Base-by-base conservation (phyloP, 139 green algal species). In the Pseudopediastrum boryanum region DNA sequence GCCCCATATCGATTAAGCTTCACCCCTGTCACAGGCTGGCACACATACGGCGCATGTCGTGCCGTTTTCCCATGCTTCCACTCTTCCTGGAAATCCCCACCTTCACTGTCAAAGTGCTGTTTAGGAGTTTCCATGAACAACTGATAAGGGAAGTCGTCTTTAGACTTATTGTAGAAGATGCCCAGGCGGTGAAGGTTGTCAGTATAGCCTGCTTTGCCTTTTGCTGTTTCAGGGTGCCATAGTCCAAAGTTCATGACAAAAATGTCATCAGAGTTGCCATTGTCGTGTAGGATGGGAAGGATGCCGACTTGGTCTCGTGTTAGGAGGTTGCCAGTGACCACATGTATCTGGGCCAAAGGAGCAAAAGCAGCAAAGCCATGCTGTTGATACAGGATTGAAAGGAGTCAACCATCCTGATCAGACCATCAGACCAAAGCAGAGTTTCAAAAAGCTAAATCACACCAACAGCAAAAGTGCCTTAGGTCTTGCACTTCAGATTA, bases 61-160 rank as follows among this genome's bases (percentile, higher is more conserved):
- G n/a, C n/a, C n/a, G n/a, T n/a, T n/a, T n/a, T n/a, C n/a, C n/a
- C n/a, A n/a, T n/a, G n/a, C n/a, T n/a, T n/a, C n/a, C n/a, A n/a
- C n/a, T n/a, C n/a, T n/a, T n/a, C n/a, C 8, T 81, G 62, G 44
- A 65, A 81, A 27, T 81, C 74, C 3, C 74, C 74, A 21, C 73
- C 74, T 29, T 23, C 61, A 2, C 42, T 62, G 31, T 71, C 74
- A 74, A 81, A 81, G 46, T 81, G 74, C 46, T 81, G 74, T 48
- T 81, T 81, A n/a, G 74, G 74, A 1, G 74, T 81, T n/a, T 81
- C 61, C 31, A 81, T 72, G 36, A 52, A 81, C 13, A 81, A 81
- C 44, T 74, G 2, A 46, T 74, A 51, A 9, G 74, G 62, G 46
- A 66, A 81, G 12, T 66, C 65, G 7, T 54, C 46, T 3, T 72